Percentiles rank a stretch among this genome's conserved stretches.
These are phyloP conservation scores for Lactifluus piperatus DNA, from an alignment of 768 basidiomycete species.

Conservation along the genomic window DNA sequence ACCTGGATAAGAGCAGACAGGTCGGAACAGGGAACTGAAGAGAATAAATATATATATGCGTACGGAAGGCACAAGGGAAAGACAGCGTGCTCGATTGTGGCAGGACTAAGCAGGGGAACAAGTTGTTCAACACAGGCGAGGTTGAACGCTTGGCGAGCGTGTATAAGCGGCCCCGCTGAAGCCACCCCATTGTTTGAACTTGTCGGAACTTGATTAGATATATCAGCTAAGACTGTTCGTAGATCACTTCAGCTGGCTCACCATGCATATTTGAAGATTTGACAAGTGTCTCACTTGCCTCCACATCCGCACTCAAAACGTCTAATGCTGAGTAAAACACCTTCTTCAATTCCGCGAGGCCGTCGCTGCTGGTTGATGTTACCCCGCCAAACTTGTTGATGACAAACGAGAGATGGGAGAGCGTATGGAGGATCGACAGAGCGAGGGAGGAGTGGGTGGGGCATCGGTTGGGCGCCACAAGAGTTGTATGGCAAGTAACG, in stretches of 20 bases:
- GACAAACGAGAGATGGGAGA: slow-evolving; percentile 66
- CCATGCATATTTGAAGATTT: slow-evolving; percentile 26
- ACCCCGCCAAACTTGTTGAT: slow-evolving; percentile 76
- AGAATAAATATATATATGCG: slow-evolving; percentile 25
- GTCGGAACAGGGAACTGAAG: slow-evolving; percentile 3
- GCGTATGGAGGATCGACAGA: slow-evolving; percentile 41
- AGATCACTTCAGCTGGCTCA: neutral
- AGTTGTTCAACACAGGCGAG: slow-evolving; percentile 76
- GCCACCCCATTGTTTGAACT: neutral
- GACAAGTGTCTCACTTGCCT: slow-evolving; percentile 33
- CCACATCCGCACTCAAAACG: slow-evolving; percentile 41
- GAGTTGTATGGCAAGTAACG: neutral
- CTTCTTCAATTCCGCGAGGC: slow-evolving; percentile 65
- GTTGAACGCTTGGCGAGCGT: slow-evolving; percentile 40
- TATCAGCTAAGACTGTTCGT: neutral
- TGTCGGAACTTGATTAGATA: neutral
- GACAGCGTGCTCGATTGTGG: slow-evolving; percentile 45
- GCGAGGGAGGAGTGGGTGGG: slow-evolving; percentile 42
- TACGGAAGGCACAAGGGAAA: slow-evolving; percentile 61
- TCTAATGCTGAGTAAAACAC: slow-evolving; percentile 74
- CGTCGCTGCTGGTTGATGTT: slow-evolving; percentile 40
- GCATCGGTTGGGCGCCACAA: neutral
- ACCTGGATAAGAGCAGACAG: slow-evolving; percentile 31
- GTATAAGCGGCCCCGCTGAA: neutral
- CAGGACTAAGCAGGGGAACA: slow-evolving; percentile 47